Evolutionary conservation across 2,329 filamentous ascomycete genomes (phyloP), one percentile per base, ranked within the genome.

Genomic region (Didymella lethalis): DNA sequence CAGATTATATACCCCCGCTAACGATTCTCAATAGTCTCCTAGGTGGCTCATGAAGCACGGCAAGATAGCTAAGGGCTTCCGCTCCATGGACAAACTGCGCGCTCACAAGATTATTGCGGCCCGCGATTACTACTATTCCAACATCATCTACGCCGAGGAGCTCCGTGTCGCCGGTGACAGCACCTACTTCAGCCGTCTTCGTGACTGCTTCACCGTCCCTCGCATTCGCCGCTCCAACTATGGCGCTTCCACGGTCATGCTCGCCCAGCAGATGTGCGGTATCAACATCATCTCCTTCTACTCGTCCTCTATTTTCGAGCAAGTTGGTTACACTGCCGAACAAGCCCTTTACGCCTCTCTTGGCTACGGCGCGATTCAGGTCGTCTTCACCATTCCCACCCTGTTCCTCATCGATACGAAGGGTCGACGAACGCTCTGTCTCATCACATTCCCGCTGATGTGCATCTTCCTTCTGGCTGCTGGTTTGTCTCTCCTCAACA

Each of bases 271-370:
- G 41, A 75, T 79, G 68, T 77, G 75, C 51, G 77, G 78, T 48
- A 79, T 79, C 68, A 96, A 97, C 79, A 93, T 88, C 2, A 90
- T 97, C 14, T 92, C 92, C 0, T 83, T 89, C 57, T 95, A 93
- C 46, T 96, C 96, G 71, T 93, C 71, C 0, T 68, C 94, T 68
- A 71, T 89, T 53, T 92, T 95, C 72, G 93, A 90, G 0, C 41
- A 70, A 2, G 74, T 65, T 34, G 74, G 74, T 3, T 76, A 74
- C 63, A 64, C 57, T 1, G 12, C 41, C 0, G 59, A 49, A 1
- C 59, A 77, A 56, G 74, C 75, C 2, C 53, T 77, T 10, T 76
- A 72, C 60, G 75, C 75, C 2, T 77, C 75, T 10, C 69, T 77
- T 5, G 75, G 75, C 1, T 77, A 75, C 50, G 75, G 75, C 48